Percentiles rank a stretch among this genome's conserved stretches.
Conservation (phyloP, 2,329 filamentous ascomycete genomes). For the Fusarium brachygibbosum region DNA sequence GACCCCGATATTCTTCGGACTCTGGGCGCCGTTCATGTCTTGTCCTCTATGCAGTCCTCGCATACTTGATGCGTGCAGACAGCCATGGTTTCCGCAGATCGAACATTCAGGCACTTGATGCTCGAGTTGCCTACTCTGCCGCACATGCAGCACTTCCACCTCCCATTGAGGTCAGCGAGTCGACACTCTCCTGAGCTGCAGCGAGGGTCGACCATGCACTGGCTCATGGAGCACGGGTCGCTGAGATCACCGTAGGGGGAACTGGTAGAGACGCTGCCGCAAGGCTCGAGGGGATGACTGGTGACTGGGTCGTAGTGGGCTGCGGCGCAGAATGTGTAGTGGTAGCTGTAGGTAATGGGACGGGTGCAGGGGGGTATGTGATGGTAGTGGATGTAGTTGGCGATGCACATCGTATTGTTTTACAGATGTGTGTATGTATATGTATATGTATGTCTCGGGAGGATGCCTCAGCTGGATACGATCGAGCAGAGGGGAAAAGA, state of each 20-base stretch:
- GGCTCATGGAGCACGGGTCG: constrained; percentile 61
- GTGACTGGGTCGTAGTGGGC: constrained; percentile 52
- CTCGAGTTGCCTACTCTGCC: constrained; percentile 61
- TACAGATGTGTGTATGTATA: constrained; percentile 17
- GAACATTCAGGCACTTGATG: constrained; percentile 61
- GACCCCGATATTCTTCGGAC: constrained; percentile 37
- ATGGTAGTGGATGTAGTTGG: constrained; percentile 66
- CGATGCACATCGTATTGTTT: constrained; percentile 62
- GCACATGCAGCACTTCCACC: constrained; percentile 66
- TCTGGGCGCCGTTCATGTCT: constrained; percentile 7
- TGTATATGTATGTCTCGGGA: constrained; percentile 45
- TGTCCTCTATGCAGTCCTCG: constrained; percentile 54
- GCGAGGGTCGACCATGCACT: constrained; percentile 60
- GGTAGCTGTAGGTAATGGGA: constrained; percentile 57
- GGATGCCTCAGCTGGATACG: constrained; percentile 39
- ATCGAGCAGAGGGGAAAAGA: constrained; percentile 17
- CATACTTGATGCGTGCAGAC: constrained; percentile 67
- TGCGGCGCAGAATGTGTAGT: constrained; percentile 61
- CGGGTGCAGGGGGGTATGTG: constrained; percentile 60
- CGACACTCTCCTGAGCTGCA: constrained; percentile 65
- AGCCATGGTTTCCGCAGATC: constrained; percentile 61
- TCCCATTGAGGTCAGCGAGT: constrained; percentile 62
- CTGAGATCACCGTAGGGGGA: constrained; percentile 51
- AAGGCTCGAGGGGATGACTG: constrained; percentile 44
- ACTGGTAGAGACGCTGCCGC: constrained; percentile 34